phyloP scores from a whole-genome alignment of 2,329 filamentous ascomycete genomes.

The Chaetomium olivaceum region DNA sequence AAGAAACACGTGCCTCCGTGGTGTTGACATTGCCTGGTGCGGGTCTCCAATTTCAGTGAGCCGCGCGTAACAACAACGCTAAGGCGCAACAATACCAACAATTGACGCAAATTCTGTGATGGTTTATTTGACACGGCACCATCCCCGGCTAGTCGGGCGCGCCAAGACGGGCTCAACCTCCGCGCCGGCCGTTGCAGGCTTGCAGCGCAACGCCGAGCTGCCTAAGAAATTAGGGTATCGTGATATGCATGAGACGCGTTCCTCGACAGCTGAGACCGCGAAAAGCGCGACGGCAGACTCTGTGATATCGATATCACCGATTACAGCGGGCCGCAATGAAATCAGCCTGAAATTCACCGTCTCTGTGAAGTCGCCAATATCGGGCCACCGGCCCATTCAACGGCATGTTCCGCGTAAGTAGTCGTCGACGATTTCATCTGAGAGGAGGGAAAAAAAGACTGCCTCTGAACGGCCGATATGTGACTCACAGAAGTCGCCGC shows the following conservation, averaged over 20 bases:
- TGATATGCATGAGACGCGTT: slow-evolving; percentile 11
- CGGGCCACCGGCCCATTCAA: slow-evolving; percentile 12
- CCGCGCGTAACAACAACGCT: not conserved
- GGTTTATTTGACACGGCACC: slow-evolving; percentile 8
- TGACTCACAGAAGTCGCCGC: slow-evolving; percentile 7
- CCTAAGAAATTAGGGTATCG: slow-evolving; percentile 18
- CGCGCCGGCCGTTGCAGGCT: not conserved
- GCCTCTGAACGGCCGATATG: not conserved
- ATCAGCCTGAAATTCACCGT: slow-evolving; percentile 14
- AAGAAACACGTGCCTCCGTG: not conserved
- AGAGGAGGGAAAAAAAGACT: not conserved
- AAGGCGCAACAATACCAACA: not conserved
- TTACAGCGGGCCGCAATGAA: slow-evolving; percentile 2
- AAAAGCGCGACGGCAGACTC: not conserved
- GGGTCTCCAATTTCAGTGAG: slow-evolving; percentile 9
- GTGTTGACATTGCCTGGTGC: not conserved
- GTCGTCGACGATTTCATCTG: not conserved
- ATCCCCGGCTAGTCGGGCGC: slow-evolving; percentile 4
- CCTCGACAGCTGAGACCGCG: not conserved
- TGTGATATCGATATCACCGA: not conserved
- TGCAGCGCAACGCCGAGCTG: slow-evolving; percentile 4
- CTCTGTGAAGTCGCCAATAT: not conserved
- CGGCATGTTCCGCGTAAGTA: not conserved
- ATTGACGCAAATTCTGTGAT: slow-evolving; percentile 4
- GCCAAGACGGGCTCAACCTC: slow-evolving; percentile 16